Evolutionary conservation across 768 basidiomycete species (phyloP), one percentile per base, ranked within the genome.

Genomic region (Boletus sensibilis): DNA sequence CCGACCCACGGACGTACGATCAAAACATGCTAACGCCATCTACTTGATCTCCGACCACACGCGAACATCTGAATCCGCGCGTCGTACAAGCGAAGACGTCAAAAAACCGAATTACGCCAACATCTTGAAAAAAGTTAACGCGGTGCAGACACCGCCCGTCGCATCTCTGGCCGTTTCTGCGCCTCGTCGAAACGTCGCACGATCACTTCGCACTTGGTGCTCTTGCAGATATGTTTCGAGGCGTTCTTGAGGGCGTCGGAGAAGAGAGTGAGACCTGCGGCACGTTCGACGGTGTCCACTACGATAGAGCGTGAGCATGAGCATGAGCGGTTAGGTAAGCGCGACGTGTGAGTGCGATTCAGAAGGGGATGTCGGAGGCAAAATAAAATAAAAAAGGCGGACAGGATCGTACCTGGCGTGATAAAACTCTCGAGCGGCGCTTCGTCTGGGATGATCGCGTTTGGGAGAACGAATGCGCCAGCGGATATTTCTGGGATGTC

Each of bases 381-480:
- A 18, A 21, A n/a, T 13, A 34, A 16, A 23, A 18, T 12, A 40
- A 39, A n/a, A 11, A 25, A 9, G 27, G 25, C 0, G 39, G 25
- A 34, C 29, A 20, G 50, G 51, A 8, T 25, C 52, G 29, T 72
- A 94, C 94, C 82, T 50, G 94, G 92, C 38, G 88, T 85, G 23
- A 88, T 75, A 70, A 99, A 99, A 59, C 78, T 81, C 67, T 89
- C 82, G 48, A 99, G 72, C 37, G 90, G 82, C 1, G 88, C 81
- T 45, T 88, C 83, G 61, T 99, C 94, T 0, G 90, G 83, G 57
- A 99, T 98, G 52, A 82, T 76, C n/a, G 91, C 86, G 72, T 99
- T 99, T 0, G 97, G 97, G 13, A 99, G 81, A 7, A 98, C 92
- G 69, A 99, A 99, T 12, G 95, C 97, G 13, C 95, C 97, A 3